A percentile compares a stretch with the other conserved stretches of the same genome.
Conservation (phyloP, 129 eudicot species). For the Flaveria ramosissima region DNA sequence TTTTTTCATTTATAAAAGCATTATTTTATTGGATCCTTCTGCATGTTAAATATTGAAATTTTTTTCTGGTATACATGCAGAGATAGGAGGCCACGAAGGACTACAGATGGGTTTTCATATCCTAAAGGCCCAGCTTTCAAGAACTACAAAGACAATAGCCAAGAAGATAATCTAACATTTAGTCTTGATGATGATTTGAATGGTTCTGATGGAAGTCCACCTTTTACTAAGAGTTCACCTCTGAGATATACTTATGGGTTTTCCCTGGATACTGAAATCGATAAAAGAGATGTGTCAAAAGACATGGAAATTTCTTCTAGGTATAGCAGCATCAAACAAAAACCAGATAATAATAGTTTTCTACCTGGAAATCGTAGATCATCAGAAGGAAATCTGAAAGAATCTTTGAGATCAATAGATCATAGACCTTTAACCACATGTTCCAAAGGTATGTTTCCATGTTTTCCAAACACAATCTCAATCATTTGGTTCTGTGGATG, state of each 20-base stretch:
- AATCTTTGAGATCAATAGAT: constrained; percentile 44
- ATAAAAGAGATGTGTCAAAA: constrained; percentile 40
- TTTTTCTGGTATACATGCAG: constrained; percentile 35
- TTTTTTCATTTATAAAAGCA: constrained; percentile 11
- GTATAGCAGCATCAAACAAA: constrained; percentile 36
- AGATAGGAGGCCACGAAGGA: constrained; percentile 43
- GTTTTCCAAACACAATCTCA: background rate
- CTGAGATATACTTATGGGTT: constrained; percentile 61
- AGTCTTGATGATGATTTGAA: constrained; percentile 74
- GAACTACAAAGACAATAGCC: constrained; percentile 55
- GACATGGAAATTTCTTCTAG: constrained; percentile 50
- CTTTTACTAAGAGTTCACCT: constrained; percentile 46
- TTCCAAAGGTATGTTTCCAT: constrained; percentile 56
- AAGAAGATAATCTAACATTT: constrained; percentile 79
- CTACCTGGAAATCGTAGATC: constrained; percentile 44
- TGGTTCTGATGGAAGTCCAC: constrained; percentile 61
- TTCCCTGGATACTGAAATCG: constrained; percentile 44
- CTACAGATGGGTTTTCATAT: constrained; percentile 43
- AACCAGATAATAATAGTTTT: constrained; percentile 42
- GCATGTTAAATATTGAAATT: constrained; percentile 2
- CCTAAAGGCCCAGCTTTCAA: constrained; percentile 43
- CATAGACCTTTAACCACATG: constrained; percentile 35
- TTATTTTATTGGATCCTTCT: background rate
- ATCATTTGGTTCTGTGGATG: constrained; percentile 4
- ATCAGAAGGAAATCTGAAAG: constrained; percentile 58